Evolutionary conservation across 2,329 filamentous ascomycete genomes (phyloP).

Genomic region (Aspergillus pseudonomiae): DNA sequence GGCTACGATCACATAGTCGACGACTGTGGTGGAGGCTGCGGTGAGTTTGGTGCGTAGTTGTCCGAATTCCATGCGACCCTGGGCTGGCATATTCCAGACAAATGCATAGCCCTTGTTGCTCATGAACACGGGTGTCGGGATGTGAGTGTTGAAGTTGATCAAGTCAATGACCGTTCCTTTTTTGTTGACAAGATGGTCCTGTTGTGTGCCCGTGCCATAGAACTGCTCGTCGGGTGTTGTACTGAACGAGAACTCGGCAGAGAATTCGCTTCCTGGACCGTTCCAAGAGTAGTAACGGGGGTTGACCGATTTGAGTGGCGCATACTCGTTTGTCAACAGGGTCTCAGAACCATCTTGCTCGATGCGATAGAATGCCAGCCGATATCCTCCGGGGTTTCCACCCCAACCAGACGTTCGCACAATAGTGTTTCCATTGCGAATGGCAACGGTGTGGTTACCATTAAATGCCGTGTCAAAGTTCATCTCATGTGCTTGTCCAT

Average conservation of each 20-base stretch:
- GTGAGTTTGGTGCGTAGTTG: conserved; percentile 62
- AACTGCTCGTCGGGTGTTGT: conserved; percentile 56
- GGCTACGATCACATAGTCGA: conserved; percentile 65
- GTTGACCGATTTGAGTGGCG: conserved; percentile 37
- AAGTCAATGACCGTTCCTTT: conserved; percentile 64
- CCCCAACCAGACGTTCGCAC: conserved; percentile 37
- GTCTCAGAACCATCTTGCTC: conserved; percentile 38
- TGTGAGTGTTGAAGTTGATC: conserved; percentile 67
- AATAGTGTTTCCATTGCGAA: conserved; percentile 43
- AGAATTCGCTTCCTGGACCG: conserved; percentile 39
- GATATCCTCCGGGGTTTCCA: conserved; percentile 36
- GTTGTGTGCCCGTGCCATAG: conserved; percentile 68
- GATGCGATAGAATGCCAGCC: conserved; percentile 39
- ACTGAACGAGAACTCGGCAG: conserved; percentile 39
- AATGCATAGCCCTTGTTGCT: conserved; percentile 63
- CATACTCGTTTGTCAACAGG: conserved; percentile 40
- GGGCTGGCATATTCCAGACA: conserved; percentile 65
- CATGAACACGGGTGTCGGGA: conserved; percentile 62
- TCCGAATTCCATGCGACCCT: conserved; percentile 62
- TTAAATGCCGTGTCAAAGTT: conserved; percentile 36
- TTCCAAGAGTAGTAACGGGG: conserved; percentile 41
- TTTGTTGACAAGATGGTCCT: conserved; percentile 61
- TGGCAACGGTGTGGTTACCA: conserved; percentile 31
- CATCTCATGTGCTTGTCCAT: conserved; percentile 35
- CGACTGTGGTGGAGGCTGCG: conserved; percentile 54